phyloP scores from a whole-genome alignment of 108 stramenopile genomes.

The Pseudonitzschia multiseries region DNA sequence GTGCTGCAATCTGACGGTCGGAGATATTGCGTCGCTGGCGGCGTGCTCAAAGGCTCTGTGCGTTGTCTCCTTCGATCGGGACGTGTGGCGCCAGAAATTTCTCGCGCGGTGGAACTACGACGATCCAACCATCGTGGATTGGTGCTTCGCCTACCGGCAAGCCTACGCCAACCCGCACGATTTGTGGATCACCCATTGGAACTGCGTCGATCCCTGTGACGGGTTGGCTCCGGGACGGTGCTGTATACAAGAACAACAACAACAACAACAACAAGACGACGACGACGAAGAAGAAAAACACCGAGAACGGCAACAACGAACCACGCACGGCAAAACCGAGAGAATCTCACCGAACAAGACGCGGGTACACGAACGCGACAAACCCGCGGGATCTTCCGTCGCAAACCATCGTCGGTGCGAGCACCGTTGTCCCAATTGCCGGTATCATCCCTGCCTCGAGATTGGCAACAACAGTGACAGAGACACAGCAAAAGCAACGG shows the following conservation, averaged over 20 bases:
- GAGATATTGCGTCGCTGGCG: conserved; percentile 28
- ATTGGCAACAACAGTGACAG: not conserved
- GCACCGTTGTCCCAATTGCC: conserved; percentile 16
- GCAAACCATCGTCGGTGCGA: not conserved
- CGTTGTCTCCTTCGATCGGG: conserved; percentile 18
- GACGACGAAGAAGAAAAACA: not conserved
- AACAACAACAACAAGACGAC: not conserved
- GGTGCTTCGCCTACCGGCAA: conserved; percentile 49
- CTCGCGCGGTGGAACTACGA: conserved; percentile 46
- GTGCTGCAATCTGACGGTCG: conserved; percentile 25
- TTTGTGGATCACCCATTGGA: conserved; percentile 76
- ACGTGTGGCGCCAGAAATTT: conserved; percentile 57
- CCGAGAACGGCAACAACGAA: not conserved
- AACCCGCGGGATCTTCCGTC: not conserved
- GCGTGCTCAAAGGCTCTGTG: conserved; percentile 21
- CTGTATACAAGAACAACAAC: conserved; percentile 20
- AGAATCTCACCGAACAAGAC: not conserved
- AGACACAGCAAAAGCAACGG: too few relatives aligned
- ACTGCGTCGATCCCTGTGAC: conserved; percentile 58
- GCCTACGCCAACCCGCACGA: conserved; percentile 63
- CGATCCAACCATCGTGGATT: conserved; percentile 25
- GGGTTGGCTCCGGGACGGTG: conserved; percentile 49
- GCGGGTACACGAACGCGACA: not conserved
- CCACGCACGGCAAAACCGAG: not conserved
- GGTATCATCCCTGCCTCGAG: conserved; percentile 26